Base-by-base conservation (phyloP, 179 eudicot species). In the Beta lomatogona region DNA sequence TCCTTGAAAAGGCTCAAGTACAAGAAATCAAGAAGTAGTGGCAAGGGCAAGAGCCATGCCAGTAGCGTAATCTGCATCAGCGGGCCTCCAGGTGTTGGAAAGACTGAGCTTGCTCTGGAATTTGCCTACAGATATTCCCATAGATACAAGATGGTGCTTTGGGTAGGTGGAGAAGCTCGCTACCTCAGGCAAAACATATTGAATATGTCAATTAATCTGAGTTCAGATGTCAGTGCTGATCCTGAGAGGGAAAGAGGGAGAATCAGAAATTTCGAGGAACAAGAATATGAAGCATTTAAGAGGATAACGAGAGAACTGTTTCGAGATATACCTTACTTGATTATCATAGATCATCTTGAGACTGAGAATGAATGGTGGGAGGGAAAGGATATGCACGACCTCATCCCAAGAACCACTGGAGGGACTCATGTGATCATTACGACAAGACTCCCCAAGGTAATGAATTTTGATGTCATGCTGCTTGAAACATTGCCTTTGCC, bases 341-440 rank as follows among this genome's bases (percentile, higher is more conserved):
- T 94, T 44, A 88, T 94, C 2, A 90, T 94, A 5, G 98, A 94
- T 74, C 89, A 94, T 82, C 90, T 94, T 13, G 97, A 94, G 79
- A 88, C 88, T 0, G 98, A 94, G 85, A 89, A 89, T 61, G 95
- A 91, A 75, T 94, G 97, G 97, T 94, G 97, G 98, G 98, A 94
- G 80, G 98, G 95, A 44, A 94, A 93, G 82, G 95, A 91, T 79
- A 80, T 94, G 45, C 93, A 90, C 73, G 95, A 94, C 79, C 81
- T 93, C 66, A 91, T 94, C 55, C 98, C 98, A 15, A 88, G 95
- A 79, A 91, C 89, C 87, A 91, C 95, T 0, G 98, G 97, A 36
- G 98, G 94, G 16, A 86, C 92, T 57, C 97, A 94, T 67, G 95
- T 94, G 63, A 91, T 94, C 45, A 84, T 94, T 72, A 94, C 98